A percentile compares a stretch with the other conserved stretches of the same genome.
phyloP scores from a whole-genome alignment of 2,329 filamentous ascomycete species.

The Paecilomyces dactylethromorphus region DNA sequence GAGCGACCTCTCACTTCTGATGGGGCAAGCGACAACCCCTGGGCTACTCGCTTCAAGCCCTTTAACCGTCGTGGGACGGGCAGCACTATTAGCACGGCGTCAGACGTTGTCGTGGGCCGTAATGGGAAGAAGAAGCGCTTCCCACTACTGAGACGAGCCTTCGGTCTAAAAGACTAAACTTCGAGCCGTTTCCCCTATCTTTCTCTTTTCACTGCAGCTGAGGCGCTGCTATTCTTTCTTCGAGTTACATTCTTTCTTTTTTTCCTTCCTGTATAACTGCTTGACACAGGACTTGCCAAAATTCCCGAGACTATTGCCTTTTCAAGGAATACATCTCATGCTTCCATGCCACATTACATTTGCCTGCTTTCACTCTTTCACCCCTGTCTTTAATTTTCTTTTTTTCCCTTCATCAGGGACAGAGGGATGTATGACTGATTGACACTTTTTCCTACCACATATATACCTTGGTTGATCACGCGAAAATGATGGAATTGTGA shows the following conservation, averaged over 20 bases:
- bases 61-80: not conserved
- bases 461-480: not conserved
- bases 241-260: not conserved
- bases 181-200: not conserved
- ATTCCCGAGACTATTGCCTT: not conserved
- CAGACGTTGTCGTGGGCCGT: constrained; percentile 25
- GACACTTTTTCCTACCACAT: not conserved
- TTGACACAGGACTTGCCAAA: not conserved
- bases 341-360: not conserved
- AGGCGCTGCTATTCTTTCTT: not conserved
- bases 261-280: not conserved
- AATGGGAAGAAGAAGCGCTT: constrained; percentile 41
- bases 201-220: not conserved
- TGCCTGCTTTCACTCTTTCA: not conserved
- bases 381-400: not conserved
- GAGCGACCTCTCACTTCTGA: constrained; percentile 7
- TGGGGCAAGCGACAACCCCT: not conserved
- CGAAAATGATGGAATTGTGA: not conserved
- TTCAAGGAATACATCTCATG: not conserved
- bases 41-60: not conserved
- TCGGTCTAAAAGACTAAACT: constrained; percentile 30
- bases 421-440: not conserved
- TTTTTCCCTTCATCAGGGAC: not conserved
- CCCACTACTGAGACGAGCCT: constrained; percentile 37
- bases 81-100: constrained; percentile 8